phyloP scores from a whole-genome alignment of 2,329 filamentous ascomycete species.

The Malbranchea cinnamomea region DNA sequence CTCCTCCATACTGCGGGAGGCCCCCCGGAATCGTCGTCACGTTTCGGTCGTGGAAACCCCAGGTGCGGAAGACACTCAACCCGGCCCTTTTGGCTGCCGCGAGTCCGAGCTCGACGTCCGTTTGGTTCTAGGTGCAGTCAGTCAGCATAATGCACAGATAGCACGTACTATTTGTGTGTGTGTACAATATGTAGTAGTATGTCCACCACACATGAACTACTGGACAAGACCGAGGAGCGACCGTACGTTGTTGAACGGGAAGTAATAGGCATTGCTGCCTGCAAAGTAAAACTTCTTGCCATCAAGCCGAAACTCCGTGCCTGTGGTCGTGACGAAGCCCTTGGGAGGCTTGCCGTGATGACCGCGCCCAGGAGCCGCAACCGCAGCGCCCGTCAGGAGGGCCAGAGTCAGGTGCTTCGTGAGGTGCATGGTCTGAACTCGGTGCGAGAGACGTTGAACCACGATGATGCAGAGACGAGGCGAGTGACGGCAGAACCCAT shows the following conservation, averaged over 20 bases:
- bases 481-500: too few relatives aligned
- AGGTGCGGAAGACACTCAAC: conserved; percentile 40
- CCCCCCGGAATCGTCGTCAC: conserved; percentile 30
- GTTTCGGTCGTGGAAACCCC: conserved; percentile 45
- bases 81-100: conserved; percentile 32
- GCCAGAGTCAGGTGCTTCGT: too few relatives aligned
- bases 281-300: conserved; percentile 43
- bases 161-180: too few relatives aligned
- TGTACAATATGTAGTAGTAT: too few relatives aligned
- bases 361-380: too few relatives aligned
- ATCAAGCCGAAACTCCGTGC: conserved; percentile 38
- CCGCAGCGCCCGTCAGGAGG: too few relatives aligned
- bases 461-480: too few relatives aligned
- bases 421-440: too few relatives aligned
- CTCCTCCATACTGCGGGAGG: conserved; percentile 37
- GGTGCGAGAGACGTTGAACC: too few relatives aligned
- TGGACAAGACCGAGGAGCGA: too few relatives aligned
- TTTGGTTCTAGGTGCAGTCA: conserved; percentile 25
- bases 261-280: conserved; percentile 43
- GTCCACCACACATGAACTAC: too few relatives aligned
- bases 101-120: conserved; percentile 33
- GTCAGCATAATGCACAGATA: too few relatives aligned
- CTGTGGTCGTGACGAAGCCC: conserved; percentile 37
- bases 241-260: conserved; percentile 39
- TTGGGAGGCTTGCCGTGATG: conserved; percentile 2